These are phyloP conservation scores for Aschersonia sp. DNA, from an alignment of 2,329 filamentous ascomycete genomes.

Conservation along the genomic window DNA sequence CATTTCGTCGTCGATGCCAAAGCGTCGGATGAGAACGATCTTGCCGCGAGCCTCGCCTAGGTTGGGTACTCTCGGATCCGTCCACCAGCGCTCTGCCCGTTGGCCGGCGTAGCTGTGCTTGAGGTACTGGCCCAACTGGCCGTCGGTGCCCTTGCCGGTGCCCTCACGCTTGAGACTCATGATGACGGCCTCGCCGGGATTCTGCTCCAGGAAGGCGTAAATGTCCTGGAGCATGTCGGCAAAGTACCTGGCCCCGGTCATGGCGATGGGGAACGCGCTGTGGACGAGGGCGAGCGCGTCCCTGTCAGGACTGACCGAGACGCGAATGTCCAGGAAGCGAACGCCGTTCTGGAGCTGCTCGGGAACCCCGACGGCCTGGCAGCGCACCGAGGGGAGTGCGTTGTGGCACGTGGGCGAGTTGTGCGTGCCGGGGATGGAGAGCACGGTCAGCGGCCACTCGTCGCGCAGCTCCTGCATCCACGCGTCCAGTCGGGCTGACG, in stretches of 20 bases:
- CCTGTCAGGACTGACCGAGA: slow-evolving; percentile 38
- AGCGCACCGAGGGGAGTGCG: slow-evolving; percentile 83
- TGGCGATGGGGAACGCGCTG: slow-evolving; percentile 72
- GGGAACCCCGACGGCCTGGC: slow-evolving; percentile 65
- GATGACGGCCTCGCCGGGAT: slow-evolving; percentile 72
- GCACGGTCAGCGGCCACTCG: slow-evolving; percentile 56
- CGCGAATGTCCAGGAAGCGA: slow-evolving; percentile 84
- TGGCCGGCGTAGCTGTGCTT: slow-evolving; percentile 53
- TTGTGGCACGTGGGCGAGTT: slow-evolving; percentile 78
- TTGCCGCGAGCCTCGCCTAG: slow-evolving; percentile 70
- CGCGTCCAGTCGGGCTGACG: slow-evolving; percentile 49
- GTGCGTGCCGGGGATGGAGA: slow-evolving; percentile 91
- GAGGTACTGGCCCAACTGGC: slow-evolving; percentile 62
- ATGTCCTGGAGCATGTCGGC: slow-evolving; percentile 55
- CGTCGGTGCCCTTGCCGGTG: slow-evolving; percentile 63
- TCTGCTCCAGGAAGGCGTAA: slow-evolving; percentile 59
- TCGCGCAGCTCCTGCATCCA: slow-evolving; percentile 76
- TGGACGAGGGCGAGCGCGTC: slow-evolving; percentile 74
- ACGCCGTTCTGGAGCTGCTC: slow-evolving; percentile 81
- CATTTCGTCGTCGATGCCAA: slow-evolving; percentile 46
- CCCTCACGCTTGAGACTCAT: slow-evolving; percentile 88
- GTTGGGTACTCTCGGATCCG: slow-evolving; percentile 58
- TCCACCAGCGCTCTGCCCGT: slow-evolving; percentile 56
- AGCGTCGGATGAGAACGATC: slow-evolving; percentile 73
- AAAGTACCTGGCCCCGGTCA: slow-evolving; percentile 71